A percentile compares a stretch with the other conserved stretches of the same genome.
These are phyloP conservation scores for Candida smagusa DNA, from an alignment of 1,139 yeast genomes.

Conservation along the genomic window DNA sequence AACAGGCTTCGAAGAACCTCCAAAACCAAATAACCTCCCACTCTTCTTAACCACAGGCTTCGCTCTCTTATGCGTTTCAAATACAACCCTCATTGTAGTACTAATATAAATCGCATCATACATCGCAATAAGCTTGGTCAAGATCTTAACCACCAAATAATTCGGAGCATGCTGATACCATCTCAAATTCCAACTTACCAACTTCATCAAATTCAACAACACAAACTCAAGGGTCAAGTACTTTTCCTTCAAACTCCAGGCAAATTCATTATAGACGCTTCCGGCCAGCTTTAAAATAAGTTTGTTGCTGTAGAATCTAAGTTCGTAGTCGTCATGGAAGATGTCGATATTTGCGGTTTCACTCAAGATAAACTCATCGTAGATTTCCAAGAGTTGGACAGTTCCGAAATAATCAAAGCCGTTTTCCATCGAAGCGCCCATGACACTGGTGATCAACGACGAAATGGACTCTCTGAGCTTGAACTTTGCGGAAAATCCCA, in stretches of 20 bases:
- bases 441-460: slow-evolving; percentile 38
- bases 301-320: slow-evolving; percentile 30
- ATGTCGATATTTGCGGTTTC: slow-evolving; percentile 32
- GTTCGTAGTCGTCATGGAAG: slow-evolving; percentile 29
- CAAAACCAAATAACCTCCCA: slow-evolving; percentile 11
- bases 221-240: slow-evolving; percentile 35
- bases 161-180: slow-evolving; percentile 43
- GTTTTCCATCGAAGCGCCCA: slow-evolving; percentile 31
- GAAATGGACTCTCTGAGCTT: slow-evolving; percentile 38
- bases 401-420: slow-evolving; percentile 41
- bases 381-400: slow-evolving; percentile 35
- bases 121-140: slow-evolving; percentile 27
- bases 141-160: slow-evolving; percentile 26
- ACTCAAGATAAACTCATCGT: slow-evolving; percentile 40
- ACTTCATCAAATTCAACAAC: slow-evolving; percentile 30
- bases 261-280: slow-evolving; percentile 22
- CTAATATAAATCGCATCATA: slow-evolving; percentile 33
- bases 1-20: slow-evolving; percentile 9
- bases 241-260: slow-evolving; percentile 23
- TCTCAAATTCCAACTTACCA: slow-evolving; percentile 38
- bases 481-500: slow-evolving; percentile 42
- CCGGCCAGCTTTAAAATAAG: slow-evolving; percentile 29
- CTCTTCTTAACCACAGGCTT: slow-evolving; percentile 9
- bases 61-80: slow-evolving; percentile 29
- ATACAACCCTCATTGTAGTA: slow-evolving; percentile 31